Evolutionary conservation across 805 yeast species (phyloP).

Genomic region (Nakazawaea laoshanensis): DNA sequence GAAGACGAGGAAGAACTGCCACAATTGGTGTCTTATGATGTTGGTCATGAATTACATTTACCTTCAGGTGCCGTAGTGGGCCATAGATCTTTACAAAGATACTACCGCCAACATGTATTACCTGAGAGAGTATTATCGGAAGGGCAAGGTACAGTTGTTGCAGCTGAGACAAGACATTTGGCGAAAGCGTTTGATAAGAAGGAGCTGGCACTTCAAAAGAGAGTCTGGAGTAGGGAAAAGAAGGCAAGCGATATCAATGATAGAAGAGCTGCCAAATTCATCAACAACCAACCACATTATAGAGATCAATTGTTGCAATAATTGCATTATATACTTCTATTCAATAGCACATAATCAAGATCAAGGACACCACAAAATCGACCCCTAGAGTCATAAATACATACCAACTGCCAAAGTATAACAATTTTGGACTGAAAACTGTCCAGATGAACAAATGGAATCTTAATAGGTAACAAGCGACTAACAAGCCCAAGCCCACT

Average conservation of each 20-base stretch:
- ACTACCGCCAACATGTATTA: conserved; percentile 57
- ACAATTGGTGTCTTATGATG: conserved; percentile 21
- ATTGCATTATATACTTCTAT: neutral
- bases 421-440: conserved; percentile 87
- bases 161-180: conserved; percentile 63
- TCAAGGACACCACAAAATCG: conserved; percentile 20
- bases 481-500: conserved; percentile 48
- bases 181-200: conserved; percentile 29
- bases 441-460: conserved; percentile 96
- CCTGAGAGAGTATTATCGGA: conserved; percentile 46
- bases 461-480: conserved; percentile 66
- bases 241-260: conserved; percentile 41
- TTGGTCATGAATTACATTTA: conserved; percentile 57
- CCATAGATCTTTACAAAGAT: conserved; percentile 68
- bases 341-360: conserved; percentile 5
- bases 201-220: conserved; percentile 34
- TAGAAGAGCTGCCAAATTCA: conserved; percentile 52
- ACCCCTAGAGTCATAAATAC: conserved; percentile 36
- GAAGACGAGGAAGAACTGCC: conserved; percentile 22
- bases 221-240: conserved; percentile 55
- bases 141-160: conserved; percentile 65
- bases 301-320: conserved; percentile 60
- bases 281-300: conserved; percentile 79
- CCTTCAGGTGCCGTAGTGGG: conserved; percentile 79
- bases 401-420: conserved; percentile 76